These are phyloP conservation scores for Termitomyces sp. DNA, from an alignment of 768 basidiomycete genomes.

Conservation along the genomic window DNA sequence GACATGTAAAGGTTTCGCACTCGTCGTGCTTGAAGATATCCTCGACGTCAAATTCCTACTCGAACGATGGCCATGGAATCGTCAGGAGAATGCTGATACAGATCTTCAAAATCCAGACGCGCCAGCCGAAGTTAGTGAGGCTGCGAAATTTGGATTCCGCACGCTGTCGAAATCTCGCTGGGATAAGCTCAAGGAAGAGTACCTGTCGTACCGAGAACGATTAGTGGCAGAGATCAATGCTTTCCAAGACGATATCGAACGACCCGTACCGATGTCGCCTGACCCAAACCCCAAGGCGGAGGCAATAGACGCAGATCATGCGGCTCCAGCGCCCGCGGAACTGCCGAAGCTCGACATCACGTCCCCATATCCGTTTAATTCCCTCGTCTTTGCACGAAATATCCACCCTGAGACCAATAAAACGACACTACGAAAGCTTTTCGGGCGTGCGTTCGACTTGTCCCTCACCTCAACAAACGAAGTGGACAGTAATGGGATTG, in stretches of 20 bases:
- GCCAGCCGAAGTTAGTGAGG: slow-evolving; percentile 27
- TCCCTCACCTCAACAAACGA: slow-evolving; percentile 1
- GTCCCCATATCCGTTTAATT: slow-evolving; percentile 53
- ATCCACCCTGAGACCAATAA: slow-evolving; percentile 76
- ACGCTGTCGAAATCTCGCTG: slow-evolving; percentile 51
- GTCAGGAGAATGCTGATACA: slow-evolving; percentile 1
- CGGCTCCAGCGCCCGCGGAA: neutral
- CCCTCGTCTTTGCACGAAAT: slow-evolving; percentile 67
- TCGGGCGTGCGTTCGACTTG: slow-evolving; percentile 35
- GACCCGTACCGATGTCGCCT: neutral
- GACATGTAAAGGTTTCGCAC: slow-evolving; percentile 71
- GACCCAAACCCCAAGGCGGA: neutral
- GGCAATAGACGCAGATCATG: slow-evolving; percentile 1
- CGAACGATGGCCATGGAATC: slow-evolving; percentile 59
- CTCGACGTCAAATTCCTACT: slow-evolving; percentile 38
- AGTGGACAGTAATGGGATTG: slow-evolving; percentile 34
- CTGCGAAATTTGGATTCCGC: slow-evolving; percentile 55
- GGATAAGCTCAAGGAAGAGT: slow-evolving; percentile 63
- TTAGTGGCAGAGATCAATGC: slow-evolving; percentile 45
- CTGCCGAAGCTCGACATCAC: slow-evolving; percentile 11
- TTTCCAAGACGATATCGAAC: slow-evolving; percentile 18
- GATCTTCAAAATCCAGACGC: neutral
- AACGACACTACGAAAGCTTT: slow-evolving; percentile 63
- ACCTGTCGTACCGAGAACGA: slow-evolving; percentile 52
- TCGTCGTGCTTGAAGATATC: slow-evolving; percentile 46